Percentiles rank a stretch among this genome's conserved stretches.
Conservation (phyloP, 2,329 filamentous ascomycete species). For the Penicillium sp. region DNA sequence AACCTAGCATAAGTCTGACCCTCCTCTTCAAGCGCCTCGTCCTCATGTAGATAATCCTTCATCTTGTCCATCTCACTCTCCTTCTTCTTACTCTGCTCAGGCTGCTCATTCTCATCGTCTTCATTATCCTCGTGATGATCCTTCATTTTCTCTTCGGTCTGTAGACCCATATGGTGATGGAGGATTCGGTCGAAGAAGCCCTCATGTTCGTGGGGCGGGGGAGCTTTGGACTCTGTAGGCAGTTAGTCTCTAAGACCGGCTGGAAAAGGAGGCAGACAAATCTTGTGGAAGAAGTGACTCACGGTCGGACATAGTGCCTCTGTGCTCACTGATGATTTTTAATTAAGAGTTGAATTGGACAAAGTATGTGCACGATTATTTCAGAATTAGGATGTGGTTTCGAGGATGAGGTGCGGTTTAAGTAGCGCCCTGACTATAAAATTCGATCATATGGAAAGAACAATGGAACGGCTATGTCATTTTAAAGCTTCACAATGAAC, state of each 20-base stretch:
- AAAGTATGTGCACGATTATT: no score
- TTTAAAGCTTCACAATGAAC: background rate
- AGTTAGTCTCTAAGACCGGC: background rate
- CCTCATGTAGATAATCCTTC: conserved; percentile 12
- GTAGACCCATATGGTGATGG: conserved; percentile 7
- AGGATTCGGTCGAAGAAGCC: conserved; percentile 22
- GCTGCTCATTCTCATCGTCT: background rate
- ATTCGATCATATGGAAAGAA: background rate
- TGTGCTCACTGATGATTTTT: background rate
- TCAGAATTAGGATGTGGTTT: no score
- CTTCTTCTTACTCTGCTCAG: background rate
- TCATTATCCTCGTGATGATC: conserved; percentile 8
- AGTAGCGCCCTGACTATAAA: no score
- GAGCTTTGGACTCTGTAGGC: conserved; percentile 1
- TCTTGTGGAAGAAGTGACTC: conserved; percentile 8
- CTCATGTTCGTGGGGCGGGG: conserved; percentile 12
- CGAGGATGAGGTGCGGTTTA: no score
- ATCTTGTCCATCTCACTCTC: conserved; percentile 17
- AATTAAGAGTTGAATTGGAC: background rate
- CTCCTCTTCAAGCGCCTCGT: conserved; percentile 13
- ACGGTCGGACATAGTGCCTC: conserved; percentile 16
- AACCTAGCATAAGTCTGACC: conserved; percentile 14
- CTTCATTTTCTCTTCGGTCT: conserved; percentile 6
- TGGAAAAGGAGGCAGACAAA: background rate
- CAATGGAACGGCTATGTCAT: conserved; percentile 7